Evolutionary conservation across 2,329 filamentous ascomycete species (phyloP).

Genomic region (Alternaria sp.): DNA sequence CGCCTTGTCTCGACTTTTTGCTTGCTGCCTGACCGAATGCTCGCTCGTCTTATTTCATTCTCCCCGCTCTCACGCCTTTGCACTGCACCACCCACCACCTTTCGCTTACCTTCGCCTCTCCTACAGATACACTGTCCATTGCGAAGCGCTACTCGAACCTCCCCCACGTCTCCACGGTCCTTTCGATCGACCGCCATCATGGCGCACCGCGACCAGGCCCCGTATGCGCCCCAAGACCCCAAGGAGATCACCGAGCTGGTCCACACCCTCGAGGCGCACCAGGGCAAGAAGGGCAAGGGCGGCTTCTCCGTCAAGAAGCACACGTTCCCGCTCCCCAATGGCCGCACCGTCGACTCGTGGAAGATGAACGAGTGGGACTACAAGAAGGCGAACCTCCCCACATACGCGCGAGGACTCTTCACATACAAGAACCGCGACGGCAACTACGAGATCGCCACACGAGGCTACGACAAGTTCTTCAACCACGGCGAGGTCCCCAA

Average conservation of each 20-base stretch:
- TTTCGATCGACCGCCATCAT: slow-evolving; percentile 48
- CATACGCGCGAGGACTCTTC: slow-evolving; percentile 92
- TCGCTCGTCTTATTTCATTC: slow-evolving; percentile 16
- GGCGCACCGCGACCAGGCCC: slow-evolving; percentile 61
- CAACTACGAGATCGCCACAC: slow-evolving; percentile 77
- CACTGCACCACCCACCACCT: slow-evolving; percentile 5
- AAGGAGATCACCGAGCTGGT: slow-evolving; percentile 72
- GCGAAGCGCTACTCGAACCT: background rate
- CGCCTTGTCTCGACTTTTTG: background rate
- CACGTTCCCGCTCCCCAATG: slow-evolving; percentile 72
- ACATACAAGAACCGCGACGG: slow-evolving; percentile 73
- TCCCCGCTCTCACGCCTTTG: slow-evolving; percentile 19
- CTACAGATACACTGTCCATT: slow-evolving; percentile 13
- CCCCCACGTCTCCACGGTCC: background rate
- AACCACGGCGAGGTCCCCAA: slow-evolving; percentile 82
- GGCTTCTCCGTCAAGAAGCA: slow-evolving; percentile 79
- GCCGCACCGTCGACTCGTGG: slow-evolving; percentile 85
- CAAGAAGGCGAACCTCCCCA: slow-evolving; percentile 83
- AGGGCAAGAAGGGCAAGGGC: slow-evolving; percentile 52
- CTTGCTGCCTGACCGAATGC: slow-evolving; percentile 27
- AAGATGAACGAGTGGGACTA: slow-evolving; percentile 95
- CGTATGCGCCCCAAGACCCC: slow-evolving; percentile 72
- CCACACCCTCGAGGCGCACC: slow-evolving; percentile 65
- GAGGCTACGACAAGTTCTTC: slow-evolving; percentile 99
- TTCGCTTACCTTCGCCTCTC: slow-evolving; percentile 19